phyloP scores from a whole-genome alignment of 2,329 filamentous ascomycete species.

The Alternaria brassicicola region DNA sequence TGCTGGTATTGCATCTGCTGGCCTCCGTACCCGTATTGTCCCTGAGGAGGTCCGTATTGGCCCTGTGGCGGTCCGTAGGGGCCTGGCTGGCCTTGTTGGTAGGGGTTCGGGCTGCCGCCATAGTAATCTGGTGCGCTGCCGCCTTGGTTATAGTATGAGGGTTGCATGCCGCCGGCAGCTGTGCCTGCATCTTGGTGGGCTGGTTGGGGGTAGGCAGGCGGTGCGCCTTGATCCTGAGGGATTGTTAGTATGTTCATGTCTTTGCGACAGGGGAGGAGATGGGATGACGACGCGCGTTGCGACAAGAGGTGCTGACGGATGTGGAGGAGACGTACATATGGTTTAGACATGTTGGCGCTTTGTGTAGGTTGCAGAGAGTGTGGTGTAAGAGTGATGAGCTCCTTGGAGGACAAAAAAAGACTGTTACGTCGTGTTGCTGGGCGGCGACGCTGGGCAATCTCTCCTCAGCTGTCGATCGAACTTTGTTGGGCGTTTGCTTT shows the following conservation, averaged over 20 bases:
- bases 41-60: constrained; percentile 31
- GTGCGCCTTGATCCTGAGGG: constrained; percentile 35
- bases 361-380: background rate
- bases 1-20: constrained; percentile 48
- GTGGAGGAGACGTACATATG: constrained; percentile 10
- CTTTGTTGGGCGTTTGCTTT: background rate
- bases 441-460: constrained; percentile 12
- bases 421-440: constrained; percentile 1
- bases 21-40: constrained; percentile 35
- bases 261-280: background rate
- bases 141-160: constrained; percentile 27
- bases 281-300: background rate
- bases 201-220: constrained; percentile 45
- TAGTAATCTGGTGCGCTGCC: constrained; percentile 28
- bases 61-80: constrained; percentile 23
- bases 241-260: constrained; percentile 8
- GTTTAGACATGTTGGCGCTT: constrained; percentile 8
- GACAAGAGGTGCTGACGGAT: background rate
- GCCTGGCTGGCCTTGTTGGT: constrained; percentile 32
- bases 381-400: background rate
- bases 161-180: constrained; percentile 20
- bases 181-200: constrained; percentile 40
- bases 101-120: constrained; percentile 29
- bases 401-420: background rate
- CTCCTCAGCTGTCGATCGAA: constrained; percentile 1